Percentiles rank a stretch among this genome's conserved stretches.
These are phyloP conservation scores for Citrullus colocynthis DNA, from an alignment of 306 rosid genomes.

Conservation along the genomic window DNA sequence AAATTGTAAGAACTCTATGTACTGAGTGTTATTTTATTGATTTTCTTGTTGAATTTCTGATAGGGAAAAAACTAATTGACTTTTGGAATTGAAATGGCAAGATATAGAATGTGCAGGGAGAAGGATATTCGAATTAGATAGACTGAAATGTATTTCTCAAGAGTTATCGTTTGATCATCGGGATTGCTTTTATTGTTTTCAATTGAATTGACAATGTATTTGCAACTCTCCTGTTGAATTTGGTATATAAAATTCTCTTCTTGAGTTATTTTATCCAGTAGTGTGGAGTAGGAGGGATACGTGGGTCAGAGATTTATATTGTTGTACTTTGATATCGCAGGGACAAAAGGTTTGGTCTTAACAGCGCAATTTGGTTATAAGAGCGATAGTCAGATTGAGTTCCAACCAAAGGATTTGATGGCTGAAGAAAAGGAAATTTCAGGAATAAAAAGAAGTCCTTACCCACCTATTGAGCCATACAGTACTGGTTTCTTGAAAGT, in stretches of 20 bases:
- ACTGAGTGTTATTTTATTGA: background rate
- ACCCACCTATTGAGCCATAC: slow-evolving; percentile 53
- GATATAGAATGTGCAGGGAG: background rate
- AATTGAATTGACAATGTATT: background rate
- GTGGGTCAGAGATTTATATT: background rate
- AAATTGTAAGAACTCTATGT: too few relatives aligned
- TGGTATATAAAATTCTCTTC: background rate
- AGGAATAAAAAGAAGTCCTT: slow-evolving; percentile 36
- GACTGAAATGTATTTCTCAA: background rate
- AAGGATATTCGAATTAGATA: background rate
- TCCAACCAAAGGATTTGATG: slow-evolving; percentile 28
- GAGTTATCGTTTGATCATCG: background rate
- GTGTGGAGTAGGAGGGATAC: background rate
- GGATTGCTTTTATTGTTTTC: background rate
- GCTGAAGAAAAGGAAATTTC: slow-evolving; percentile 32
- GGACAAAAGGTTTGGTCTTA: slow-evolving; percentile 20
- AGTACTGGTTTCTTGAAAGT: slow-evolving; percentile 60
- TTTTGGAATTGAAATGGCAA: background rate
- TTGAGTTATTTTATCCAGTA: background rate
- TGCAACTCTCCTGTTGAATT: background rate
- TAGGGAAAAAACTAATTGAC: background rate
- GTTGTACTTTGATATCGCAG: slow-evolving; percentile 19
- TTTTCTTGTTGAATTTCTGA: background rate
- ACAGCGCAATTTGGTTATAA: slow-evolving; percentile 24
- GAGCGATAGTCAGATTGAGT: slow-evolving; percentile 27